Conservation (phyloP, 1,284 basidiomycete species). For the Malassezia sp. region DNA sequence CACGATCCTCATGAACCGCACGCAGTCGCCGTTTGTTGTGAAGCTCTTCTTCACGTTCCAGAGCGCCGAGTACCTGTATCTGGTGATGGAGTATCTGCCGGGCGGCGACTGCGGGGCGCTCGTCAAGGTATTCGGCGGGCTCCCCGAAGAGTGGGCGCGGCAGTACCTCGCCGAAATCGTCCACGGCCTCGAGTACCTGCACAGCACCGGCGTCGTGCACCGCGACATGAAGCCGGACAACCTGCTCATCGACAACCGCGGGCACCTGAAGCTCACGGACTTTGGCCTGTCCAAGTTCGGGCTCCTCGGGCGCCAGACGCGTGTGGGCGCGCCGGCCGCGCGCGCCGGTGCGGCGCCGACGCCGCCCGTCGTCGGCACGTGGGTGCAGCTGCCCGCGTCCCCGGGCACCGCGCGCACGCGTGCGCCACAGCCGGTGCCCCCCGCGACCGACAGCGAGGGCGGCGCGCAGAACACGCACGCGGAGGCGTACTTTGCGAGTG, state of each 20-base stretch:
- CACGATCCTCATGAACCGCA: conserved; percentile 98
- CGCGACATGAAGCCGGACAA: conserved; percentile 98
- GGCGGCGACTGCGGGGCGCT: conserved; percentile 94
- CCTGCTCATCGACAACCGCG: conserved; percentile 84
- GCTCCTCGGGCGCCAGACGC: conserved; percentile 75
- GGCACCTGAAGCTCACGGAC: conserved; percentile 92
- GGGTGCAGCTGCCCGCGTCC: conserved; percentile 10
- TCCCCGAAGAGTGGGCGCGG: conserved; percentile 92
- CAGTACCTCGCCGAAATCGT: conserved; percentile 94
- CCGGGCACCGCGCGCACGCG: neutral
- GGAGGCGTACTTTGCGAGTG: conserved; percentile 28
- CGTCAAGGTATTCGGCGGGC: conserved; percentile 82
- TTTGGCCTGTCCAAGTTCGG: conserved; percentile 95
- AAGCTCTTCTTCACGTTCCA: conserved; percentile 51
- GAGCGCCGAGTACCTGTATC: conserved; percentile 48
- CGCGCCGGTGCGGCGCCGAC: neutral
- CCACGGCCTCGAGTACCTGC: conserved; percentile 85
- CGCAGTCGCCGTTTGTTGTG: conserved; percentile 80
- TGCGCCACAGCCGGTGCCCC: conserved; percentile 18
- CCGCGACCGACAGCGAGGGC: conserved; percentile 53
- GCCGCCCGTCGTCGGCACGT: conserved; percentile 8
- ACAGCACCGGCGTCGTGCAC: conserved; percentile 87
- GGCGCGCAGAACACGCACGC: conserved; percentile 54
- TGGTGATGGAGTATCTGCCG: conserved; percentile 52
- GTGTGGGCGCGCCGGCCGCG: neutral